Conservation (phyloP, 2,329 filamentous ascomycete species). For the Epichloe brachyelytri region DNA sequence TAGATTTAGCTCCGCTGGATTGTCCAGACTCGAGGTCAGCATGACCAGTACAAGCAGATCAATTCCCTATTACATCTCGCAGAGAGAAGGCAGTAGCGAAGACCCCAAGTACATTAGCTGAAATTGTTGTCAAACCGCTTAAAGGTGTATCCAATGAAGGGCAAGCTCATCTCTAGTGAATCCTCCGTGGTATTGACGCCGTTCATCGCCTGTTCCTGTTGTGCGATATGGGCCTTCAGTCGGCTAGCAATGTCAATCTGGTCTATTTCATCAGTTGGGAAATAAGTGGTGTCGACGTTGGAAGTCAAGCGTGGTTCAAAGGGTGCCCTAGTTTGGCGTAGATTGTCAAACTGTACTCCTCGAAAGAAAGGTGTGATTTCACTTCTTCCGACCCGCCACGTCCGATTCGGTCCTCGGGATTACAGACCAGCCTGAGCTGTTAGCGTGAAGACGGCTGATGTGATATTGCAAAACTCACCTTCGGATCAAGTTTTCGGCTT, state of each 20-base stretch:
- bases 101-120: slow-evolving; percentile 24
- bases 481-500: slow-evolving; percentile 85
- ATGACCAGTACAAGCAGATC: too few relatives aligned
- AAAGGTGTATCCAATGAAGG: slow-evolving; percentile 58
- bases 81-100: too few relatives aligned
- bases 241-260: slow-evolving; percentile 86
- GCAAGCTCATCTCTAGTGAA: slow-evolving; percentile 86
- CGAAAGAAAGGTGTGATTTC: slow-evolving; percentile 85
- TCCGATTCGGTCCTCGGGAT: slow-evolving; percentile 82
- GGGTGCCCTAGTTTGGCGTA: slow-evolving; percentile 84
- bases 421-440: slow-evolving; percentile 94
- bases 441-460: slow-evolving; percentile 4
- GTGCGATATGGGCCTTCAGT: slow-evolving; percentile 69
- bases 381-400: slow-evolving; percentile 79
- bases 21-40: too few relatives aligned
- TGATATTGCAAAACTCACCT: slow-evolving; percentile 44
- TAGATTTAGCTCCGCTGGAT: too few relatives aligned
- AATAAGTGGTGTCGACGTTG: slow-evolving; percentile 93
- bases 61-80: too few relatives aligned
- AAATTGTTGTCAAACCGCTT: slow-evolving; percentile 81
- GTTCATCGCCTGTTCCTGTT: slow-evolving; percentile 28
- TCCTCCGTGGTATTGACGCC: slow-evolving; percentile 26
- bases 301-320: slow-evolving; percentile 90
- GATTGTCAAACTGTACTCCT: slow-evolving; percentile 84
- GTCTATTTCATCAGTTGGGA: slow-evolving; percentile 96